Conservation (phyloP, 345 rosid genomes). For the Arabis hirsuta region DNA sequence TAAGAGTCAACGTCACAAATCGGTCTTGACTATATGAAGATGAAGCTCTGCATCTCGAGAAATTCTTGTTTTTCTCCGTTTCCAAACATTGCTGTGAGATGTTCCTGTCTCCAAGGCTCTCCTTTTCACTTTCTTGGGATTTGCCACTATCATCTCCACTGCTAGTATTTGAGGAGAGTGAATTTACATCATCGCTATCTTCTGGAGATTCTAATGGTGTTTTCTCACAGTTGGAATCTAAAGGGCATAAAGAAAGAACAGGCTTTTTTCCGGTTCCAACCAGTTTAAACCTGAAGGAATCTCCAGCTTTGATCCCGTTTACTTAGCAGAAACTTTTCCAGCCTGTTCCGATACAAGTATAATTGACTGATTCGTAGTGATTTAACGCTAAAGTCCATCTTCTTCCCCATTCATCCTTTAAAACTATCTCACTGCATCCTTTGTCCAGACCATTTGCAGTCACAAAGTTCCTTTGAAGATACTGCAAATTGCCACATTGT, state of each 20-base stretch:
- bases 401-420: slow-evolving; percentile 23
- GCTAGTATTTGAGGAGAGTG: slow-evolving; percentile 9
- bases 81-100: not conserved
- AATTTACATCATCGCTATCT: not conserved
- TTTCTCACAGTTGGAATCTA: not conserved
- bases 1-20: slow-evolving; percentile 35
- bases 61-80: slow-evolving; percentile 7
- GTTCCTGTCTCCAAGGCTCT: slow-evolving; percentile 10
- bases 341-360: slow-evolving; percentile 8
- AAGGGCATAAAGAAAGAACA: slow-evolving; percentile 22
- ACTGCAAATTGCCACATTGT: slow-evolving; percentile 15
- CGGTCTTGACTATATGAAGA: too few relatives aligned
- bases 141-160: slow-evolving; percentile 15
- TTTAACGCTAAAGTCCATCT: slow-evolving; percentile 19
- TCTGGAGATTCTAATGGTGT: not conserved
- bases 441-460: slow-evolving; percentile 21
- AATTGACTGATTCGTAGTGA: not conserved
- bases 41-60: slow-evolving; percentile 19
- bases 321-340: slow-evolving; percentile 34
- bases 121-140: slow-evolving; percentile 16
- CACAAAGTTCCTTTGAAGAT: slow-evolving; percentile 15
- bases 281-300: slow-evolving; percentile 20
- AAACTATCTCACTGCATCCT: slow-evolving; percentile 19
- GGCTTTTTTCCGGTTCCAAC: slow-evolving; percentile 2
- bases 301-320: slow-evolving; percentile 28